Evolutionary conservation across 2,329 filamentous ascomycete genomes (phyloP).

Genomic region (Monilinia polystroma): DNA sequence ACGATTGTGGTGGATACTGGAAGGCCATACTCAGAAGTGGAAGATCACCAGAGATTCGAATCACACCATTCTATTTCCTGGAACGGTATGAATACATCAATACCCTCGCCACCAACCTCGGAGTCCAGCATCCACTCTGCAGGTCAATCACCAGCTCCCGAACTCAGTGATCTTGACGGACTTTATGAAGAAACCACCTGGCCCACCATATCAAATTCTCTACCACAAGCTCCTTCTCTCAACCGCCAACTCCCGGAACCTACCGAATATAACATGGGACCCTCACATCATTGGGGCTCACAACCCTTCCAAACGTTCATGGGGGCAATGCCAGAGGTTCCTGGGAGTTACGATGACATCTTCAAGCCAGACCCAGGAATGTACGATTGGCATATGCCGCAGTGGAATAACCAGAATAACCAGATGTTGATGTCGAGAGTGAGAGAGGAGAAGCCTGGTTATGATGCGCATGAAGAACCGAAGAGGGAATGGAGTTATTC

Average conservation of each 20-base stretch:
- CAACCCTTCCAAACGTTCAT: conserved; percentile 40
- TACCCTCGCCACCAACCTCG: conserved; percentile 36
- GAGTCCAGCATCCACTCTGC: conserved; percentile 25
- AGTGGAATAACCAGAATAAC: conserved; percentile 36
- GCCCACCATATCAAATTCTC: conserved; percentile 29
- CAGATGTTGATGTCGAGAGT: conserved; percentile 37
- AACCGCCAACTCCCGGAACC: conserved; percentile 18
- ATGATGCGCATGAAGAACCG: conserved; percentile 31
- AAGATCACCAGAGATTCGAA: conserved; percentile 24
- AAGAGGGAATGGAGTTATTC: conserved; percentile 30
- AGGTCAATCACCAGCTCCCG: conserved; percentile 23
- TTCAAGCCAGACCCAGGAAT: conserved; percentile 37
- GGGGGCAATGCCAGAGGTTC: conserved; percentile 36
- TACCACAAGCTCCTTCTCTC: conserved; percentile 27
- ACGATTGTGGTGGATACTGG: conserved; percentile 33
- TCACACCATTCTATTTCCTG: conserved; percentile 27
- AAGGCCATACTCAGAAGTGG: conserved; percentile 12
- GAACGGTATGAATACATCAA: conserved; percentile 29
- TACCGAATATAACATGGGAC: conserved; percentile 33
- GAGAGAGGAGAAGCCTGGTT: conserved; percentile 36
- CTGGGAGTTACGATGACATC: conserved; percentile 38
- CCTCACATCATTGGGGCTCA: conserved; percentile 33
- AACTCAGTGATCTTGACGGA: conserved; percentile 35
- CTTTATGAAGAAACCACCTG: conserved; percentile 37
- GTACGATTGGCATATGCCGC: conserved; percentile 37